phyloP scores from a whole-genome alignment of 2,329 filamentous ascomycete genomes.

The Diplodia scrobiculata region DNA sequence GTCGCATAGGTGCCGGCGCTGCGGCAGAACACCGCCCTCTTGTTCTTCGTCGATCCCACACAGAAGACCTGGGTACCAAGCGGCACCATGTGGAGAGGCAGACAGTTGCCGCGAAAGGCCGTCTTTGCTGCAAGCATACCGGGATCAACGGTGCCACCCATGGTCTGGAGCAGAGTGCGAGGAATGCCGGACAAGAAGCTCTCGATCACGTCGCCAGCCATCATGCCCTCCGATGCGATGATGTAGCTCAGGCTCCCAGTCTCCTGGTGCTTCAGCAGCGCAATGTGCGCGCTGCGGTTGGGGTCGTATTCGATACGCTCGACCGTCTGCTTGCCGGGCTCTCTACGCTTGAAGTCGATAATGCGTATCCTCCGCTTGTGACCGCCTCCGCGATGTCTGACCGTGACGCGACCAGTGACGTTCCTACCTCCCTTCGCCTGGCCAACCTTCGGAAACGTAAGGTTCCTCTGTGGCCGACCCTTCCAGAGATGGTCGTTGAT shows the following conservation, averaged over 20 bases:
- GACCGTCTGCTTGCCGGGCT: conserved; percentile 80
- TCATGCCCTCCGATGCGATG: conserved; percentile 89
- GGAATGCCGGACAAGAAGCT: conserved; percentile 92
- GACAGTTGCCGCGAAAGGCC: conserved; percentile 88
- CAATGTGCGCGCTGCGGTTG: conserved; percentile 88
- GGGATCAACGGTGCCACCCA: conserved; percentile 90
- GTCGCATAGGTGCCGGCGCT: conserved; percentile 91
- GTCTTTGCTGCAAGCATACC: conserved; percentile 96
- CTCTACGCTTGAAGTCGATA: conserved; percentile 81
- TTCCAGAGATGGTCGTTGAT: conserved; percentile 98
- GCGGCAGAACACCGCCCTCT: conserved; percentile 85
- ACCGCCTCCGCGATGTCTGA: conserved; percentile 90
- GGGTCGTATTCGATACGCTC: conserved; percentile 97
- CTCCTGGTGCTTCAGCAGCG: conserved; percentile 73
- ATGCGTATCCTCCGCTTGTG: conserved; percentile 88
- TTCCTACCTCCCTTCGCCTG: conserved; percentile 93
- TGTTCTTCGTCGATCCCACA: conserved; percentile 72
- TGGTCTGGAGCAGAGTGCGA: conserved; percentile 78
- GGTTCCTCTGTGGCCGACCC: conserved; percentile 75
- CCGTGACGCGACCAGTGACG: conserved; percentile 78
- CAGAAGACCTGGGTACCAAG: conserved; percentile 92
- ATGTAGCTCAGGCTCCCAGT: conserved; percentile 85
- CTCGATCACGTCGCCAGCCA: conserved; percentile 86
- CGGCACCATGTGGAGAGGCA: conserved; percentile 94
- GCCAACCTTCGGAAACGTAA: conserved; percentile 91